phyloP scores from a whole-genome alignment of 192 early-diverging fungal species.

The Coemansia sp. region DNA sequence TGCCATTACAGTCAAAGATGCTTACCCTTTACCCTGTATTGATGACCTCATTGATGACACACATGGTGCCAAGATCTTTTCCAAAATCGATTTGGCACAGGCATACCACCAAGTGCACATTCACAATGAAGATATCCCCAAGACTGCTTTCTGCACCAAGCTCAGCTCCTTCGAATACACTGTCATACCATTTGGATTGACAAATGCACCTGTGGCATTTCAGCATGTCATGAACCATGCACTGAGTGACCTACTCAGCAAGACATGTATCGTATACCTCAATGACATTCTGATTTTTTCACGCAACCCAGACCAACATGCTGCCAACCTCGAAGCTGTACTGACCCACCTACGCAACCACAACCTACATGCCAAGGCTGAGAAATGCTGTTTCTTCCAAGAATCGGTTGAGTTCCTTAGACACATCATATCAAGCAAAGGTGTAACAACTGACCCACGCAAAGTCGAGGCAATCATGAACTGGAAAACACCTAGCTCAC shows the following conservation, averaged over 20 bases:
- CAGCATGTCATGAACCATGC: conserved; percentile 56
- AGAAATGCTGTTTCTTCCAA: no score
- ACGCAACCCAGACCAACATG: no score
- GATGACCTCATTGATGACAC: no score
- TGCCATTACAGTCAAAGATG: no score
- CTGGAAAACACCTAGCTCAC: no score
- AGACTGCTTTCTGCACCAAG: conserved; percentile 40
- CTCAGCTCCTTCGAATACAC: conserved; percentile 48
- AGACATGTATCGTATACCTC: conserved; percentile 40
- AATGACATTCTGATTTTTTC: conserved; percentile 43
- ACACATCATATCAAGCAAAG: background rate
- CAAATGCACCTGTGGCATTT: conserved; percentile 30
- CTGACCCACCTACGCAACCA: background rate
- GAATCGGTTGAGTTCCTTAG: no score
- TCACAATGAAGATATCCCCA: conserved; percentile 21
- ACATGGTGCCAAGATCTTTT: no score
- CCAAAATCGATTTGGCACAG: no score
- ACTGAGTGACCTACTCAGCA: conserved; percentile 38
- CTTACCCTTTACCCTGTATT: no score
- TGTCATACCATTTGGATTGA: conserved; percentile 62
- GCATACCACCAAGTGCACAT: conserved; percentile 3
- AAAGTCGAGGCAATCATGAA: no score
- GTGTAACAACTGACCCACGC: background rate
- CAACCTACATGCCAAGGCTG: background rate
- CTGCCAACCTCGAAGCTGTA: no score